These are phyloP conservation scores for Lithospermum erythrorhizon DNA, from an alignment of 257 asterid species.

Conservation along the genomic window DNA sequence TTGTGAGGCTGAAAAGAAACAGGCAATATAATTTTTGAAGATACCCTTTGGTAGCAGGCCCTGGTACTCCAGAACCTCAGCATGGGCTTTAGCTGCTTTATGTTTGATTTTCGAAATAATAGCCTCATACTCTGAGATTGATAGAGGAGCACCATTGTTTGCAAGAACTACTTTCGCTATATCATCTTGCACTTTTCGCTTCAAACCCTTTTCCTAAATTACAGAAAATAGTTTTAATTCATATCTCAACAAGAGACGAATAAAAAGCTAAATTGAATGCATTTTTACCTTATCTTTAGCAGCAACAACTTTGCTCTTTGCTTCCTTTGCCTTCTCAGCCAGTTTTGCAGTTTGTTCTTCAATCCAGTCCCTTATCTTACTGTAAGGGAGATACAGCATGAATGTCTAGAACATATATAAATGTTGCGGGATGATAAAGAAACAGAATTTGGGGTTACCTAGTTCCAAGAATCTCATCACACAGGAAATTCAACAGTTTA, in stretches of 20 bases:
- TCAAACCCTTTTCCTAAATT: conserved; percentile 56
- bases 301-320: conserved; percentile 36
- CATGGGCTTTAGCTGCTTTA: conserved; percentile 48
- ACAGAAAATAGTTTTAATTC: conserved; percentile 1
- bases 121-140: conserved; percentile 50
- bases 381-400: conserved; percentile 15
- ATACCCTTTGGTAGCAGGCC: conserved; percentile 29
- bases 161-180: conserved; percentile 40
- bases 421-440: neutral
- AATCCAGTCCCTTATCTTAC: conserved; percentile 62
- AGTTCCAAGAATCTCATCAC: conserved; percentile 76
- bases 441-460: conserved; percentile 24
- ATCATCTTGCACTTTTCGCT: conserved; percentile 43
- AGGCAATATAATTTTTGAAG: conserved; percentile 14
- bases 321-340: conserved; percentile 44
- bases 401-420: neutral
- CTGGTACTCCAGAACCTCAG: conserved; percentile 40
- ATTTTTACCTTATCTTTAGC: conserved; percentile 54
- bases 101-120: conserved; percentile 32
- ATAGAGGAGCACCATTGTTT: conserved; percentile 37
- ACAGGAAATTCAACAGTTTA: conserved; percentile 44
- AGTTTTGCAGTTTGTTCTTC: conserved; percentile 32
- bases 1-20: neutral
- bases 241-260: neutral
- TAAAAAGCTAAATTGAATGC: neutral